Conservation (phyloP, 129 eudicot species). For the Sambucus nigra region DNA sequence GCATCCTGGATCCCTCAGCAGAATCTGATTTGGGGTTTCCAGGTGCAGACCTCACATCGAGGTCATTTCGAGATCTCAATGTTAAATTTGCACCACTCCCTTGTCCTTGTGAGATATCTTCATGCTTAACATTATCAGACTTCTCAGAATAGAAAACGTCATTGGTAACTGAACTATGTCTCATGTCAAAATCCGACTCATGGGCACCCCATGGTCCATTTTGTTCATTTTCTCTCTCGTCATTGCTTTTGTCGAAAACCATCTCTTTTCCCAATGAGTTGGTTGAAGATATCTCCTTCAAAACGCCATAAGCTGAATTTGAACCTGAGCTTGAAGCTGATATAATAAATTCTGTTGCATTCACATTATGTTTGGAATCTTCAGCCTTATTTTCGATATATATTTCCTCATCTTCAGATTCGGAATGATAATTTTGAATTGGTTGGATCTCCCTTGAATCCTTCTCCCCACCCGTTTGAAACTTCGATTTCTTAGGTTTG, state of each 20-base stretch:
- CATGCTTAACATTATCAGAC: not conserved
- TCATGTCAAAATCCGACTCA: not conserved
- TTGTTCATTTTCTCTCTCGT: conserved; percentile 10
- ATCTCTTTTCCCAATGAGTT: conserved; percentile 10
- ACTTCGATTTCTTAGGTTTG: conserved; percentile 14
- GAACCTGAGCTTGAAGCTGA: conserved; percentile 20
- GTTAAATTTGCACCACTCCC: not conserved
- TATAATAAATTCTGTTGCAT: conserved; percentile 12
- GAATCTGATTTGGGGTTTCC: conserved; percentile 7
- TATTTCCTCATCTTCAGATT: conserved; percentile 22
- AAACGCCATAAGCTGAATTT: conserved; percentile 22
- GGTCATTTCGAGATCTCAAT: too few species aligned
- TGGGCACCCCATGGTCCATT: not conserved
- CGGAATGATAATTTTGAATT: conserved; percentile 16
- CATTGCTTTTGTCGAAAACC: conserved; percentile 36
- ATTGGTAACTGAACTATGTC: too few species aligned
- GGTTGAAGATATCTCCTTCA: conserved; percentile 9
- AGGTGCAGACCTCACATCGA: not conserved
- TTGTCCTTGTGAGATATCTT: conserved; percentile 8
- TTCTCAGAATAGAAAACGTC: conserved; percentile 6
- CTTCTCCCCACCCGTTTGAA: not conserved
- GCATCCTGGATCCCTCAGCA: conserved; percentile 8
- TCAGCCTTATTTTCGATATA: conserved; percentile 5
- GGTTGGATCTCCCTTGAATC: conserved; percentile 11
- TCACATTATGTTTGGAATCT: conserved; percentile 11